Base-by-base conservation (phyloP, 2,329 filamentous ascomycete species). In the Aspergillaceae sp. region DNA sequence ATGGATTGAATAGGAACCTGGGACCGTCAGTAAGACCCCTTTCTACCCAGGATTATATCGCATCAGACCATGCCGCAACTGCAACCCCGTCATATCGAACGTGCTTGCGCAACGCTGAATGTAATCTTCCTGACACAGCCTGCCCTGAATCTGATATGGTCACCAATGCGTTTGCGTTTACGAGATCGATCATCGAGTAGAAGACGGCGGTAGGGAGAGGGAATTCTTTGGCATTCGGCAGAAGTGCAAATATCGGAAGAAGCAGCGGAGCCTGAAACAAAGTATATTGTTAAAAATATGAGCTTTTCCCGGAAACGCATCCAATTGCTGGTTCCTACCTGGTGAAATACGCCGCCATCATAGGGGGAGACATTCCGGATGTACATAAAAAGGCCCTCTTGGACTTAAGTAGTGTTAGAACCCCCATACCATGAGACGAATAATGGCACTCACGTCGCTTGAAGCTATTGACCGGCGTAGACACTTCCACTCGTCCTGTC, bases 291-390 rank as follows among this genome's bases (percentile, higher is more conserved):
- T 37, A 37, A 11, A 36, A n/a, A 36, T 3, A 36, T n/a, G 11
- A 37, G 10, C 7, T 4, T 11, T 5, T 11, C 11, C 10, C 8
- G 5, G 26, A 28, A 27, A 28, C 19, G 11, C 36, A 38, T 7
- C 5, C 36, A 38, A 28, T 38, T 28, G 36, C 36, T 38, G 7
- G 19, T 8, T 32, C 43, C 36, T 61, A 80, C 78, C 70, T 84
- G 82, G 64, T 84, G 80, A 61, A 79, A 85, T 53, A 84, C 87
- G 58, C 92, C 92, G 53, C 92, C 92, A 66, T 98, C 89, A 71
- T 97, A 98, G 1, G 92, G 92, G 49, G 89, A 96, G 47, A 97
- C 87, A 72, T 95, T 94, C 67, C 94, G 87, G 53, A 87, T 90
- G 67, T 97, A 97, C 26, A 98, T 80, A 61, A 95, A 98, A 48